These are phyloP conservation scores for Maudiozyma turicensis DNA, from an alignment of 805 yeast species.

Conservation along the genomic window DNA sequence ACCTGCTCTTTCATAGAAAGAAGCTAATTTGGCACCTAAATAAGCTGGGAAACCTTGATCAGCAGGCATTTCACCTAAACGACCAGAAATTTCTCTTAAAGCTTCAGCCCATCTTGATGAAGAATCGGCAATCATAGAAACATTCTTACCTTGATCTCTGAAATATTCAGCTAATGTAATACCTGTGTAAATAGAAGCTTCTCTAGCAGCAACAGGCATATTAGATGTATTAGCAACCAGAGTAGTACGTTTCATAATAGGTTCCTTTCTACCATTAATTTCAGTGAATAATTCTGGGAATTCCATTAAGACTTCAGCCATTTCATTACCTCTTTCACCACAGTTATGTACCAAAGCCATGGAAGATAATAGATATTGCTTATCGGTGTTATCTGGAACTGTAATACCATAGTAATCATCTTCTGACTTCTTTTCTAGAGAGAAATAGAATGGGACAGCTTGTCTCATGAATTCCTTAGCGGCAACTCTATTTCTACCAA, in stretches of 20 bases:
- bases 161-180: slow-evolving; percentile 97
- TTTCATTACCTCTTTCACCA: slow-evolving; percentile 97
- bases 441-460: slow-evolving; percentile 23
- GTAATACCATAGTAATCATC: slow-evolving; percentile 38
- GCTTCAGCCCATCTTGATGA: slow-evolving; percentile 99
- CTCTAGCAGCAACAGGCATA: slow-evolving; percentile 99
- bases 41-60: slow-evolving; percentile 99
- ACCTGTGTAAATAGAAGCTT: slow-evolving; percentile 98
- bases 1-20: slow-evolving; percentile 99
- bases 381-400: slow-evolving; percentile 32
- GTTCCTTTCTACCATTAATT: slow-evolving; percentile 87
- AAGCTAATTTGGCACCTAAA: slow-evolving; percentile 96
- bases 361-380: slow-evolving; percentile 34
- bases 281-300: slow-evolving; percentile 96
- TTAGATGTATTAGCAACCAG: slow-evolving; percentile 97
- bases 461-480: slow-evolving; percentile 3
- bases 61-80: slow-evolving; percentile 99
- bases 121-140: slow-evolving; percentile 98
- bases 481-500: slow-evolving; percentile 4
- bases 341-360: slow-evolving; percentile 34
- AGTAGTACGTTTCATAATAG: slow-evolving; percentile 98
- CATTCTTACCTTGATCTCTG: slow-evolving; percentile 99
- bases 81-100: slow-evolving; percentile 98
- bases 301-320: slow-evolving; percentile 99
- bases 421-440: slow-evolving; percentile 18